These are phyloP conservation scores for Apostasia shenzhenica DNA, from an alignment of 106 monocot species.

Conservation along the genomic window DNA sequence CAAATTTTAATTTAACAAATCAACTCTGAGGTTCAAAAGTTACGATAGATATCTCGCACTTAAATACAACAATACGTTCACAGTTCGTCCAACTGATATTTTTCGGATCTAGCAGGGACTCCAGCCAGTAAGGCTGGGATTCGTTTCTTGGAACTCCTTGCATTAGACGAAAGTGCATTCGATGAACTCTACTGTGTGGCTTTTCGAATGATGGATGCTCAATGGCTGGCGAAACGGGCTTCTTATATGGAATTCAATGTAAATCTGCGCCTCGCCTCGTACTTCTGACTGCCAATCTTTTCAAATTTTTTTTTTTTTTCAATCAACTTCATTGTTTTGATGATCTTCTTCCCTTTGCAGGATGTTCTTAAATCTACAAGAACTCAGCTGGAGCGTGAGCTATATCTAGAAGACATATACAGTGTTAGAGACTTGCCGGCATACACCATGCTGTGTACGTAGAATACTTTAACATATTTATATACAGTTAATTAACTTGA, in stretches of 20 bases:
- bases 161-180: conserved; percentile 65
- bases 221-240: conserved; percentile 79
- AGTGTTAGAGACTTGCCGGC: conserved; percentile 55
- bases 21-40: no score
- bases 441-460: conserved; percentile 19
- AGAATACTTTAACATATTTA: neutral
- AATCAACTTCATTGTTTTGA: neutral
- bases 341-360: conserved; percentile 22
- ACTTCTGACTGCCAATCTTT: neutral
- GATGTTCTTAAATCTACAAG: conserved; percentile 75
- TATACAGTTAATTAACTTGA: no score
- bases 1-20: no score
- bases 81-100: neutral
- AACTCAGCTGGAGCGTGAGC: conserved; percentile 62
- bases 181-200: conserved; percentile 82
- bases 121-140: conserved; percentile 36
- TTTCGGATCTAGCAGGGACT: conserved; percentile 20
- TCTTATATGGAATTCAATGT: conserved; percentile 96
- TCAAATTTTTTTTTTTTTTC: neutral
- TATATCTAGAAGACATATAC: conserved; percentile 39
- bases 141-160: conserved; percentile 51
- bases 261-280: neutral
- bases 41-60: no score
- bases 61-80: no score
- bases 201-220: conserved; percentile 68